Evolutionary conservation across 345 rosid species (phyloP), one percentile per base, ranked within the genome.

Genomic region (Linum lewisii): DNA sequence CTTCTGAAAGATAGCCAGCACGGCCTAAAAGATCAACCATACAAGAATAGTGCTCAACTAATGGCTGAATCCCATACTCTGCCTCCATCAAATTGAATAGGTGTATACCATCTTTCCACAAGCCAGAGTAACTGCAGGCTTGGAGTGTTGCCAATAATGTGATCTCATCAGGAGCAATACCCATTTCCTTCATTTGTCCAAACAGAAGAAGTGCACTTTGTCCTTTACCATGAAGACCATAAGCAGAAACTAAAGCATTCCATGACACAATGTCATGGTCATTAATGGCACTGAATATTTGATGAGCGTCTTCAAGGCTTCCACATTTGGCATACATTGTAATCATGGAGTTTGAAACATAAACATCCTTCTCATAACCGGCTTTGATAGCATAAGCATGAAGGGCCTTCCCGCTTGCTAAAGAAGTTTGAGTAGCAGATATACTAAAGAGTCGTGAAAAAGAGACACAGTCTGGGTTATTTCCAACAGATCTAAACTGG

Each of bases 261-360:
- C 80, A 77, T 38, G 80, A 77, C 21, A 77, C 59, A 19, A 44
- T 24, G 62, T 73, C 67, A 37, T 44, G 57, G 22, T 8, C 4
- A 32, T 58, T 61, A 65, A 69, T 57, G 23, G 50, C 51, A 52
- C 38, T 60, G 57, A 77, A 73, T 20, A 52, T 52, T 57, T 19
- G 63, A 67, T 51, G 47, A 18, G 73, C 71, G 42, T 61, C 64
- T 47, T 36, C 66, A 57, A 67, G 38, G 24, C 51, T 55, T 34
- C 71, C 78, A 68, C 73, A 73, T 65, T 73, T 73, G 54, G 81
- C 73, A 63, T 77, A 71, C 69, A 68, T 67, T 23, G 73, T 67
- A 38, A 77, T 58, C 38, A 73, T 54, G 38, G 75, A 63, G 68
- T 70, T 70, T 25, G 66, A 54, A 11, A 70, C 71, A 0, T 37